Base-by-base conservation (phyloP, 495 filamentous ascomycete genomes). In the Hypoxylon subgilvum region DNA sequence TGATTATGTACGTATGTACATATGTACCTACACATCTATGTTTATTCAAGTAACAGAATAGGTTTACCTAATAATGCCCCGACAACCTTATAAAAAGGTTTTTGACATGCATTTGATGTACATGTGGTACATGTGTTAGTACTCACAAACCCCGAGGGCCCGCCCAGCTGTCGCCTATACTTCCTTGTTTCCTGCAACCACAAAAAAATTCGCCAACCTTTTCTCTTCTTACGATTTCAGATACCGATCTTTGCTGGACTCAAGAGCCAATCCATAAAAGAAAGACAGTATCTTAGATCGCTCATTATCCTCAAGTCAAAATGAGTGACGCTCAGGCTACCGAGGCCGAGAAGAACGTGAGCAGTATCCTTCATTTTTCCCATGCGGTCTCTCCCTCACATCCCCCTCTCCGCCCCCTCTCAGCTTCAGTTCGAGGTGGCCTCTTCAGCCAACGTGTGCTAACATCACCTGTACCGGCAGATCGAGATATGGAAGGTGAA, bases 271-370 rank as follows among this genome's bases (percentile, higher is more conserved):
- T 50, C 42, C 45, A 61, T 38, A 34, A 31, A 49, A 46, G 31
- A 46, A 36, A 53, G 57, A 40, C 27, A 36, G 50, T 56, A 67
- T 60, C 43, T 31, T 64, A 54, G 52, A 50, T 59, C 49, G 31
- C 61, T 63, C 61, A 52, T 58, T 47, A 52, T 21, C 53, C 51
- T 53, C 64, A 55, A 67, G 60, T 82, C 85, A 94, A 74, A 68
- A 97, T 96, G 92, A 94, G 89, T 79, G 84, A 91, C 74, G 79
- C 88, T 70, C 86, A 93, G 76, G 84, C 84, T 60, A 93, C 86
- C 78, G 95, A 97, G 73, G 92, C 91, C 35, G 94, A 98, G 81
- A 97, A 97, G 84, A 98, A 97, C 73, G 91, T 95, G 68, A 76
- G 78, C 68, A 27, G 8, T 27, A 8, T 8, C 23, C 23, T 38